phyloP scores from a whole-genome alignment of 257 asterid species.

The Dorcoceras hygrometricum region DNA sequence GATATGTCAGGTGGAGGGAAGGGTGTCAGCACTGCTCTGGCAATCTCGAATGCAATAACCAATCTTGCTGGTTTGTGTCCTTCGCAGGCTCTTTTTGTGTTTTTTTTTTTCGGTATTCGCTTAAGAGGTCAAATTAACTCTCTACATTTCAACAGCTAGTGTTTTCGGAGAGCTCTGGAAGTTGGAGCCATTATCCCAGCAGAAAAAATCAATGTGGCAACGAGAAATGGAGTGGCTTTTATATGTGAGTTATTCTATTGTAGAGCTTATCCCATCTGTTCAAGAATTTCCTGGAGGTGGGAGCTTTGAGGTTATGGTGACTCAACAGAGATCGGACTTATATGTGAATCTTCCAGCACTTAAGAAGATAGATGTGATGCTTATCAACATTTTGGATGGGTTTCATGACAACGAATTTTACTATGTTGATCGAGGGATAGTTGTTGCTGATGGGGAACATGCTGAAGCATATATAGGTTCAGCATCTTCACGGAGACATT shows the following conservation, averaged over 20 bases:
- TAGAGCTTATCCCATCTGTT: slow-evolving; percentile 82
- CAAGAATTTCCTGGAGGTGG: slow-evolving; percentile 78
- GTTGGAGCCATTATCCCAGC: slow-evolving; percentile 66
- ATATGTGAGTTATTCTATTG: slow-evolving; percentile 82
- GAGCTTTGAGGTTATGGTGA: slow-evolving; percentile 76
- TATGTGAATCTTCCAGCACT: slow-evolving; percentile 82
- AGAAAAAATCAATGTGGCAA: slow-evolving; percentile 61
- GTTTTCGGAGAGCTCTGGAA: slow-evolving; percentile 93
- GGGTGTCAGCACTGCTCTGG: slow-evolving; percentile 85
- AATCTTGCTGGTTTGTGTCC: slow-evolving; percentile 71
- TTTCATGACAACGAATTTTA: slow-evolving; percentile 66
- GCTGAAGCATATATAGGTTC: slow-evolving; percentile 37
- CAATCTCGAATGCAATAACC: slow-evolving; percentile 89
- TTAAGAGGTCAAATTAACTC: slow-evolving; percentile 3
- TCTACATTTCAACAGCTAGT: slow-evolving; percentile 44
- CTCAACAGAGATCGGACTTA: slow-evolving; percentile 74
- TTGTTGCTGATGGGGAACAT: slow-evolving; percentile 50
- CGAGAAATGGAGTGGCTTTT: slow-evolving; percentile 94
- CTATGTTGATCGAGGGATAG: slow-evolving; percentile 70
- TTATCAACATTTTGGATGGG: slow-evolving; percentile 71
- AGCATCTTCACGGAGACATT: slow-evolving; percentile 51
- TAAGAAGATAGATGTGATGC: slow-evolving; percentile 71
- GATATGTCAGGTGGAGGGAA: slow-evolving; percentile 98
- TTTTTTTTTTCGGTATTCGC: not conserved
- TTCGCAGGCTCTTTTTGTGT: slow-evolving; percentile 1